Base-by-base conservation (phyloP, 768 basidiomycete species). In the Brasilioporus rufonigricans region DNA sequence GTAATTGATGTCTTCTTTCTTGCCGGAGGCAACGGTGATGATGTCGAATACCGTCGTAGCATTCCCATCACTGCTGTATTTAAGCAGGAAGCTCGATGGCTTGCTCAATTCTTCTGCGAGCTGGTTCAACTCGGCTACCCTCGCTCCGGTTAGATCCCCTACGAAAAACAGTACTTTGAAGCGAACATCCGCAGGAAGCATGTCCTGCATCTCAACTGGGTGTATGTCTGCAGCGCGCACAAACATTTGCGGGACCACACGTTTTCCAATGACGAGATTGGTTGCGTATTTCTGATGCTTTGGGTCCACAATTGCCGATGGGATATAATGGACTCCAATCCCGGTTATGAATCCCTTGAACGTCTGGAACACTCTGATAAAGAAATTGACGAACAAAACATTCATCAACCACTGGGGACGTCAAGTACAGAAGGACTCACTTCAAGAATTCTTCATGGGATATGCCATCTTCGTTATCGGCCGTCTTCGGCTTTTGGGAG, bases 1-100 rank as follows among this genome's bases (percentile, higher is more conserved):
- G 49, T 67, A 74, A 29, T 72, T 67, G 10, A 66, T 45, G 19
- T 21, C 29, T 11, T 45, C 44, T 18, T 45, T 45, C 29, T 45
- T 45, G n/a, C 44, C 44, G 3, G 31, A 24, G 19, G 44, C 31
- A 19, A 45, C 10, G 5, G 44, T 32, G 6, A 46, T 32, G 27
- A 29, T 31, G 29, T 44, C 44, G 27, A 44, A 44, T 19, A 44
- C 44, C 5, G 44, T 31, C 3, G 44, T 1, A 3, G 26, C 4
- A 12, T 44, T 44, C 10, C 27, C 44, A 14, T 31, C 29, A 5
- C 10, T 26, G 16, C 27, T n/a, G 18, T 44, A 44, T 29, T 29
- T 44, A 3, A 18, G 13, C 24, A 44, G 16, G 41, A 44, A 44
- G 9, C 41, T 27, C 2, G 24, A 44, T 5, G 24, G 41, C 10